Base-by-base conservation (phyloP, 164 flowering plant species). In the Vitis rotundifolia region DNA sequence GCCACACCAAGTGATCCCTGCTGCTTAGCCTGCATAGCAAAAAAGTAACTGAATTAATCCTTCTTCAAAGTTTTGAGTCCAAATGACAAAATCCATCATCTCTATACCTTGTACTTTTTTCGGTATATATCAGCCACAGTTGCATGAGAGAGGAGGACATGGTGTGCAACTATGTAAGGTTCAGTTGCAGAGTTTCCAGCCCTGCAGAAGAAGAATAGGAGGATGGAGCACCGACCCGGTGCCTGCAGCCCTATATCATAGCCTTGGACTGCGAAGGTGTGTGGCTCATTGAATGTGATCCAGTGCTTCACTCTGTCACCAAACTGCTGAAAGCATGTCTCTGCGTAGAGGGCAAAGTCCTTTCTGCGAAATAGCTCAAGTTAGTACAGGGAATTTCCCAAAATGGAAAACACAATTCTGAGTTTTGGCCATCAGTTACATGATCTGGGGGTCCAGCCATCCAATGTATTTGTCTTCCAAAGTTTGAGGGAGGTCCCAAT, bases 241-340 rank as follows among this genome's bases (percentile, higher is more conserved):
- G 99, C 97, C 50, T 84, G 84, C 26, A 91, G 85, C 14, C 98
- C 98, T 0, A 78, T 83, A 75, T 90, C 97, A 59, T 88, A 95
- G 6, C 98, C 99, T 82, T 90, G 94, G 6, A 80, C 68, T 0
- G 94, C 68, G 64, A 91, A 77, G 1, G 93, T 89, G 54, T 93
- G 95, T 0, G 99, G 99, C 79, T 95, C 99, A 64, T 95, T 95
- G 78, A 95, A 90, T 2, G 94, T 93, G 37, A 91, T 89, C 99
- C 99, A 94, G 68, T 91, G 79, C 84, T 92, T 94, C 75, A 94
- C 98, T 54, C 98, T 74, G 67, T 95, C 99, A 2, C 99, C 98
- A 66, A 91, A 95, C 11, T 84, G 84, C 78, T 87, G 68, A 69
- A 89, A 91, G 77, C 97, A 91, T 3, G 94, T 90, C 70, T 91